Evolutionary conservation across 768 basidiomycete genomes (phyloP), one percentile per base, ranked within the genome.

Genomic region (Termitomyces sp.): DNA sequence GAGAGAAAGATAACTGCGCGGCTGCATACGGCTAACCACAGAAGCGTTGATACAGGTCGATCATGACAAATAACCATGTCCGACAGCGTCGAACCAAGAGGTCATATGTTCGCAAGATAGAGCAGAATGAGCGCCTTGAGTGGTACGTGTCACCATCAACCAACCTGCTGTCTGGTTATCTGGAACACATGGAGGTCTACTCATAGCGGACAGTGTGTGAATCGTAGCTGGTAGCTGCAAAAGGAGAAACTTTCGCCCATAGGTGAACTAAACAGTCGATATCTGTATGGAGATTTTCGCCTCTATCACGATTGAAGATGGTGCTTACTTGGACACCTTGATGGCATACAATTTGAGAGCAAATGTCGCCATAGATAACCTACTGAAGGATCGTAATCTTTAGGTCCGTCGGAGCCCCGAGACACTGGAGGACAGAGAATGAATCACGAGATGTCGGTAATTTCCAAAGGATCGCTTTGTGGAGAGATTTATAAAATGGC

Each of bases 361-460:
- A 27, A 38, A 37, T 14, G 17, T 50, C 25, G 10, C 49, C 3
- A 45, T 21, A 52, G 43, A 25, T 11, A n/a, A n/a, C n/a, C n/a
- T n/a, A n/a, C n/a, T n/a, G 19, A 53, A 34, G 19, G 25, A 31
- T 14, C 4, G 19, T 53, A 40, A 5, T 44, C 25, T n/a, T 5
- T 23, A 31, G 31, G 35, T 40, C 29, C 57, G 44, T 46, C 57
- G 57, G 57, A 41, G 19, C 38, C 53, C 58, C 44, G 59, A 38
- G 38, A 4, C 29, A 34, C 23, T 40, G 34, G 35, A 56, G 27
- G 34, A 37, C n/a, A 2, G 35, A 50, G 23, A 50, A 3, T 49
- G 9, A 4, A 35, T n/a, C 35, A n/a, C 35, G 35, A 51, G 37
- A 17, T n/a, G 37, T n/a, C 27, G 17, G 10, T 38, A 35, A 37